phyloP scores from a whole-genome alignment of 2,329 filamentous ascomycete genomes.

The Hymenoscyphus infarciens region DNA sequence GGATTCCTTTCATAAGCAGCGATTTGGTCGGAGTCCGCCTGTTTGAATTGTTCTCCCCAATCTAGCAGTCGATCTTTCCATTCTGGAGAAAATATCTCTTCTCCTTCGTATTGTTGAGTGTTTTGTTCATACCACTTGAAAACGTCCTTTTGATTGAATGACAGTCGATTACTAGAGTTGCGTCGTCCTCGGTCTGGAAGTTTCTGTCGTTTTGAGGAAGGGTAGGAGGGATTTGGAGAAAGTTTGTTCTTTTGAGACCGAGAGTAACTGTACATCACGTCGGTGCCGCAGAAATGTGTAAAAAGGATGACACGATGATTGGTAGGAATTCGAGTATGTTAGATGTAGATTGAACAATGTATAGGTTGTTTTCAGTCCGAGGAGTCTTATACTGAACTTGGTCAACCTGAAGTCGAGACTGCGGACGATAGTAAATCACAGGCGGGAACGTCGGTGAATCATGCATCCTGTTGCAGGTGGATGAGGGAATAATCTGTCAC shows the following conservation, averaged over 20 bases:
- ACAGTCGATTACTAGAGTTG: background rate
- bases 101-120: slow-evolving; percentile 5
- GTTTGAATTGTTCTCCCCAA: background rate
- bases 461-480: background rate
- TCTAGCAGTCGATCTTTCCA: slow-evolving; percentile 11
- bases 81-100: slow-evolving; percentile 18
- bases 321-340: background rate
- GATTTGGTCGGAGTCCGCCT: background rate
- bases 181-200: background rate
- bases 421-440: background rate
- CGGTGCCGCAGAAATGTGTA: background rate
- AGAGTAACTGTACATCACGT: background rate
- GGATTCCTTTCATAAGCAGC: background rate
- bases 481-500: background rate
- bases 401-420: background rate
- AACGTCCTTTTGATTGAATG: slow-evolving; percentile 14
- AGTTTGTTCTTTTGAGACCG: background rate
- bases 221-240: background rate
- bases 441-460: background rate
- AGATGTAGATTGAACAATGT: background rate
- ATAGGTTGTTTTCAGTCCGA: background rate
- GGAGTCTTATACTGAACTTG: background rate
- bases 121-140: slow-evolving; percentile 17
- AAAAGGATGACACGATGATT: background rate
- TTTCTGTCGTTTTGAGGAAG: background rate